Evolutionary conservation across 2,329 filamentous ascomycete species (phyloP), one percentile per base, ranked within the genome.

Genomic region (Fusarium sp.): DNA sequence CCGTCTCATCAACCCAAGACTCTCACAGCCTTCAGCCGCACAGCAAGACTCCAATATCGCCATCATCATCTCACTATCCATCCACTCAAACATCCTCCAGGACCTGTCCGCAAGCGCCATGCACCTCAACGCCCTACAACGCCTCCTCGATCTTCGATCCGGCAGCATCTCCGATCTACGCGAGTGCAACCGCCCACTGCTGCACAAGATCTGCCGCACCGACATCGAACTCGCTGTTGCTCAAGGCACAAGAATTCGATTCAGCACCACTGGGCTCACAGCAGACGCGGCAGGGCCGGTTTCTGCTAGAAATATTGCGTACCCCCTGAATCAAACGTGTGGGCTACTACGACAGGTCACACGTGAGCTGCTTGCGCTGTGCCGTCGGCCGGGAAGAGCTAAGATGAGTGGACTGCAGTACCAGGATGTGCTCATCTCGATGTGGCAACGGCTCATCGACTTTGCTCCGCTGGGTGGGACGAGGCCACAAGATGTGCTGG

Each of bases 161-260:
- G 61, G 53, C 7, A 58, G 53, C 5, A 32, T 69, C 5, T n/a
- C 34, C 2, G 38, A 29, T 0, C 7, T 64, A 15, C 31, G 54
- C 22, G 49, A 64, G 25, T 42, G 39, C 7, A 64, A 70, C 32
- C 43, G 31, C 11, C 3, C 46, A 13, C 32, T 62, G 1, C 10
- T 54, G 3, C 48, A 69, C n/a, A 68, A 70, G 50, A 68, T 63
- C 29, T 65, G 57, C 28, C 54, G 54, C 10, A 60, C 62, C 7
- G 58, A 62, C 7, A 22, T 62, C 2, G 58, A 66, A 19, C 19
- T 57, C 9, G 42, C 58, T 1, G 34, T 68, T 7, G 40, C 24
- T 2, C 46, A 45, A 5, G 53, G 51, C 19, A 50, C 47, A n/a
- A 5, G 25, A 25, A 64, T 61, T 6, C 57, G 47, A 22, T 70